These are phyloP conservation scores for Colletotrichum agaves DNA, from an alignment of 2,329 filamentous ascomycete species.

Conservation along the genomic window DNA sequence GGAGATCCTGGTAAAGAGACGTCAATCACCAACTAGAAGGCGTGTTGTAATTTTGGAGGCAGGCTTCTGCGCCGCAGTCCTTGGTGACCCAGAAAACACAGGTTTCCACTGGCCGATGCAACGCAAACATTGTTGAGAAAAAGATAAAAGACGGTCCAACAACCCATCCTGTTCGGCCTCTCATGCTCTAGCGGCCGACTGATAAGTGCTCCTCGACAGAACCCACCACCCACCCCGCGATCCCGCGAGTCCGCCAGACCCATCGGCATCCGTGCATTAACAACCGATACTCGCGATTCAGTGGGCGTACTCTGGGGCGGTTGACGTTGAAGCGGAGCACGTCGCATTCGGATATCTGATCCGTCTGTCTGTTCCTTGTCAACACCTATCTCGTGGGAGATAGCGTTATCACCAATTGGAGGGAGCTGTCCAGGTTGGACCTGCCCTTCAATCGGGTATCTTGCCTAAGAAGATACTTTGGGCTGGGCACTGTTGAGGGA, in stretches of 20 bases:
- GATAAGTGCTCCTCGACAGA: not conserved
- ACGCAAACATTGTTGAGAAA: not conserved
- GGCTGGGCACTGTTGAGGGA: not conserved
- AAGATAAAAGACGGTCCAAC: slow-evolving; percentile 5
- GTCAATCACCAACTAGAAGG: not conserved
- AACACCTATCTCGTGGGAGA: slow-evolving; percentile 12
- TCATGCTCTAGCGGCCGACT: slow-evolving; percentile 27
- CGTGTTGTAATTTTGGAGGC: not conserved
- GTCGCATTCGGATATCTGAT: not conserved
- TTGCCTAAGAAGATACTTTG: not conserved
- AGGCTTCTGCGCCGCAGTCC: not conserved
- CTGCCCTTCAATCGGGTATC: not conserved
- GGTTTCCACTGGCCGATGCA: not conserved
- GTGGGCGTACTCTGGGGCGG: not conserved
- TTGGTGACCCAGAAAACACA: not conserved
- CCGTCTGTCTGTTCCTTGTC: not conserved
- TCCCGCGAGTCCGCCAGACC: slow-evolving; percentile 2
- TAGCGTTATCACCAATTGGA: slow-evolving; percentile 7
- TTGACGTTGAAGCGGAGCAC: slow-evolving; percentile 2
- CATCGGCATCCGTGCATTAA: slow-evolving; percentile 10
- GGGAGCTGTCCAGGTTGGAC: not conserved
- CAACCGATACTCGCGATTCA: slow-evolving; percentile 3
- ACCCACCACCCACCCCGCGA: not conserved
- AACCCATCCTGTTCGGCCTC: not conserved
- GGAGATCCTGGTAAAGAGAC: not conserved